Percentiles rank a stretch among this genome's conserved stretches.
Conservation (phyloP, 768 basidiomycete genomes). For the Boletus rubroflammeus region DNA sequence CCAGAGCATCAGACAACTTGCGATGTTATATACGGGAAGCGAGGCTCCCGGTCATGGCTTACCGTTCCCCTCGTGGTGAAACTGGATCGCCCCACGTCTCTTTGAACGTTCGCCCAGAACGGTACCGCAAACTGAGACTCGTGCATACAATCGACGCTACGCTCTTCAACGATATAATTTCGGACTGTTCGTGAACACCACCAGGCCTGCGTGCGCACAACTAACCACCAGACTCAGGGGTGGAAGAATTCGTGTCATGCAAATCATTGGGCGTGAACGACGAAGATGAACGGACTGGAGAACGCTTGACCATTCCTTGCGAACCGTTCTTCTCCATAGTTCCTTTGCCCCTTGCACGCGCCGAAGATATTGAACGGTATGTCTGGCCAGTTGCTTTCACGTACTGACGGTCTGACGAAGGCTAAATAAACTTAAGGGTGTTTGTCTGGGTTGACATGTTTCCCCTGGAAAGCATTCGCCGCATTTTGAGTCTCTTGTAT, state of each 20-base stretch:
- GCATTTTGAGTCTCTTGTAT: slow-evolving; percentile 34
- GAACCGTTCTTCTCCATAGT: slow-evolving; percentile 36
- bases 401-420: not conserved
- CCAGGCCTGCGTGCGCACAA: not conserved
- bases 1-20: slow-evolving; percentile 41
- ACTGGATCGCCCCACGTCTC: slow-evolving; percentile 16
- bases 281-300: slow-evolving; percentile 37
- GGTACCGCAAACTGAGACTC: slow-evolving; percentile 49
- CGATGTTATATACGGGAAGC: slow-evolving; percentile 46
- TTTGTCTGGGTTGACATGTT: slow-evolving; percentile 48
- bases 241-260: slow-evolving; percentile 35
- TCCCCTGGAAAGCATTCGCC: slow-evolving; percentile 49
- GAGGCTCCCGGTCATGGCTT: slow-evolving; percentile 41
- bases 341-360: slow-evolving; percentile 33
- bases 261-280: slow-evolving; percentile 35
- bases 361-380: slow-evolving; percentile 44
- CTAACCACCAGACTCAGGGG: slow-evolving; percentile 34
- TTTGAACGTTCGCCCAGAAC: slow-evolving; percentile 42
- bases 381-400: slow-evolving; percentile 3
- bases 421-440: slow-evolving; percentile 40
- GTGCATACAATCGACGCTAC: slow-evolving; percentile 36
- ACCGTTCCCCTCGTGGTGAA: slow-evolving; percentile 34
- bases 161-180: slow-evolving; percentile 32
- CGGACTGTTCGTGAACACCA: slow-evolving; percentile 35
- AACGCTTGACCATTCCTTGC: slow-evolving; percentile 44